A percentile compares a stretch with the other conserved stretches of the same genome.
These are phyloP conservation scores for Boletus fagicola DNA, from an alignment of 768 basidiomycete genomes.

Conservation along the genomic window DNA sequence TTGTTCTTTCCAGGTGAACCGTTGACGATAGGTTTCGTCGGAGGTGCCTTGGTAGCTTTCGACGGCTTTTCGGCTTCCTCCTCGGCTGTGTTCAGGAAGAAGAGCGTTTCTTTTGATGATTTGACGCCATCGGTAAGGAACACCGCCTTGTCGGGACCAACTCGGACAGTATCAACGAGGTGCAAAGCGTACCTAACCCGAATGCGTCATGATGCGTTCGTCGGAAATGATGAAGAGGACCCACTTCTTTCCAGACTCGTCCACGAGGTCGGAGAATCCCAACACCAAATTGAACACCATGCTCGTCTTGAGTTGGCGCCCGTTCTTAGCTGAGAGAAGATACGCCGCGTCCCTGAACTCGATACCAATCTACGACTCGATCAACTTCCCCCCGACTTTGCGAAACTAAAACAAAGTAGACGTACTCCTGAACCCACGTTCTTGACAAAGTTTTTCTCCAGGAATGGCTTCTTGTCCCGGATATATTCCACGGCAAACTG, in stretches of 20 bases:
- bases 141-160: constrained; percentile 61
- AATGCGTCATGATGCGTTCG: background rate
- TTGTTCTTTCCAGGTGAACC: constrained; percentile 70
- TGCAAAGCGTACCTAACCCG: constrained; percentile 75
- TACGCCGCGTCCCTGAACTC: constrained; percentile 92
- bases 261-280: constrained; percentile 81
- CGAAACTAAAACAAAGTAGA: constrained; percentile 3
- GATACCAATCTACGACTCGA: constrained; percentile 74
- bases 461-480: constrained; percentile 72
- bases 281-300: constrained; percentile 87
- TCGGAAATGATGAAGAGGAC: background rate
- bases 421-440: constrained; percentile 86
- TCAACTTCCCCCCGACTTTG: background rate
- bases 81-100: constrained; percentile 69
- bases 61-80: constrained; percentile 53
- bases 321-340: constrained; percentile 78
- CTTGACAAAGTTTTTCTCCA: constrained; percentile 85
- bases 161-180: constrained; percentile 83
- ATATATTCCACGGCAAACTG: constrained; percentile 68
- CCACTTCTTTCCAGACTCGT: constrained; percentile 77
- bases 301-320: constrained; percentile 62
- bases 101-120: constrained; percentile 81
- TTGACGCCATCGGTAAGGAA: constrained; percentile 85
- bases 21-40: constrained; percentile 53
- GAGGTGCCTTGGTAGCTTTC: constrained; percentile 53